phyloP scores from a whole-genome alignment of 2,329 filamentous ascomycete genomes.

The Magnaporthiopsis poae region DNA sequence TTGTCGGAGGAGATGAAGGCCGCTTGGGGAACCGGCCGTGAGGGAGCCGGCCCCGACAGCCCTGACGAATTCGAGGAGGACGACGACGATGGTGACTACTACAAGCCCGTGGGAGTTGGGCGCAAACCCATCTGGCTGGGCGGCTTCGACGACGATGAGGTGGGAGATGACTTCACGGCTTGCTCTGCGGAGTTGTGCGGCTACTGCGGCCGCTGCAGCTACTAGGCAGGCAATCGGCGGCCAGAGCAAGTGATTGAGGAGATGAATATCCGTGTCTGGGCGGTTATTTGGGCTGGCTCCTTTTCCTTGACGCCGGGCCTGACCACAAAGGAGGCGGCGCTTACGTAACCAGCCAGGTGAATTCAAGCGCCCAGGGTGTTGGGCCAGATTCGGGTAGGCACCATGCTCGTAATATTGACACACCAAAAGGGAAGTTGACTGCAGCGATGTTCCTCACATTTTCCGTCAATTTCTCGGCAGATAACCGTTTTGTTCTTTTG shows the following conservation, averaged over 20 bases:
- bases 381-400: no score
- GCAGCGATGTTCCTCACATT: no score
- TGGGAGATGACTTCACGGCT: conserved; percentile 15
- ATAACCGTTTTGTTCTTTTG: no score
- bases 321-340: not conserved
- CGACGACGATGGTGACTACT: conserved; percentile 13
- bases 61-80: not conserved
- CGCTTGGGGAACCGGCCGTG: conserved; percentile 15
- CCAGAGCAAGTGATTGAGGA: not conserved
- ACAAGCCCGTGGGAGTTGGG: no score
- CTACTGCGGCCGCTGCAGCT: conserved; percentile 18
- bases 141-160: conserved; percentile 10
- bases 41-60: not conserved
- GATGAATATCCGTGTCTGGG: no score
- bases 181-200: conserved; percentile 16
- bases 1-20: conserved; percentile 19
- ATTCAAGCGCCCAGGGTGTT: not conserved
- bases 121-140: not conserved
- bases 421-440: no score
- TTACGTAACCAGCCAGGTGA: not conserved
- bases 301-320: no score
- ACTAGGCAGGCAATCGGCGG: conserved; percentile 5
- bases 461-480: no score
- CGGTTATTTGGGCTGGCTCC: no score
- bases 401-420: not conserved